Conservation (phyloP, 768 basidiomycete species). For the Russula virescens region DNA sequence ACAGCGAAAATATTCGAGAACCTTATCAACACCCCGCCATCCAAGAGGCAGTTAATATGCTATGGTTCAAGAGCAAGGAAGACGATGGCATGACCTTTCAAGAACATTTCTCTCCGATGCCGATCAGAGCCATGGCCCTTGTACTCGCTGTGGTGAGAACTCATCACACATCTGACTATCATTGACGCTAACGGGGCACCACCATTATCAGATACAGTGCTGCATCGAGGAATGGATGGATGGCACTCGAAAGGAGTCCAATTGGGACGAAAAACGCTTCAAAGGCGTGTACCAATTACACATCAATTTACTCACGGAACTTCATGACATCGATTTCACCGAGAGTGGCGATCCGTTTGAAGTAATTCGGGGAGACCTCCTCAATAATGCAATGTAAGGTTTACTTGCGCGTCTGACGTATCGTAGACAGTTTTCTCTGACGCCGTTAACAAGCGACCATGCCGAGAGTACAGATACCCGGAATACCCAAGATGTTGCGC, state of each 20-base stretch:
- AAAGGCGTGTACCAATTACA: background rate
- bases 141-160: background rate
- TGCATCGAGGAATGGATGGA: background rate
- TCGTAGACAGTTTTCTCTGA: background rate
- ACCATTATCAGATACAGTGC: background rate
- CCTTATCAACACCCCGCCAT: background rate
- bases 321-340: background rate
- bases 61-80: background rate
- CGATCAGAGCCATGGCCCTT: background rate
- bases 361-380: background rate
- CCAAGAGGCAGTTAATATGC: background rate
- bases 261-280: background rate
- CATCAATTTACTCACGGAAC: background rate
- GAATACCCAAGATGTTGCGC: background rate
- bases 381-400: background rate
- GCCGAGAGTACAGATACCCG: background rate
- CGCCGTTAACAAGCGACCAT: background rate
- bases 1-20: background rate
- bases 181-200: background rate
- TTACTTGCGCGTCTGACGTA: background rate
- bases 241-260: background rate
- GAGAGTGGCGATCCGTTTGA: background rate
- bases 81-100: background rate
- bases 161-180: background rate
- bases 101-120: background rate